Evolutionary conservation across 1,284 basidiomycete genomes (phyloP), one percentile per base, ranked within the genome.

Genomic region (Lignosus rhinocerotis): DNA sequence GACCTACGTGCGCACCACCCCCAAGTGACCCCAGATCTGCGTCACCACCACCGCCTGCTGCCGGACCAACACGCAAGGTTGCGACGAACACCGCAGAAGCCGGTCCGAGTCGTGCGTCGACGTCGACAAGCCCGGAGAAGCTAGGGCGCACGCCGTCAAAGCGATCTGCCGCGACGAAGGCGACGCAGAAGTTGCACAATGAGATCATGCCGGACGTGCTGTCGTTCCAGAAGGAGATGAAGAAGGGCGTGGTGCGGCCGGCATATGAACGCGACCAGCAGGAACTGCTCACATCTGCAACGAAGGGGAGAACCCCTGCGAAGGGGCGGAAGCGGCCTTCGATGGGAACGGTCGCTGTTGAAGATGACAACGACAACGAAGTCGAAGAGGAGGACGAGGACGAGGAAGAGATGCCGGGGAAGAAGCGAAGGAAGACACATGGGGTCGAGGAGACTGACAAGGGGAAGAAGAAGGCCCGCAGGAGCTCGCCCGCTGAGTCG

Each of bases 121-220:
- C 58, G 14, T 59, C 53, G 30, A 51, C 61, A 44, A 60, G 64
- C 46, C 59, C 62, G 25, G 43, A 55, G 31, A 61, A 64, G 51
- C 10, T 56, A 43, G 46, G 38, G 36, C 61, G 71, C 12, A 65
- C 66, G 53, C 66, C 72, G 33, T 74, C 76, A 19, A 78, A 75
- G 65, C 78, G 87, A 31, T 78, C 75, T 19, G 92, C 92, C 9
- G 90, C 92, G 0, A 78, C 79, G 14, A 84, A 80, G 64, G 92
- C 91, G 2, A 79, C 76, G 3, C 76, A 82, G 62, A 80, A 76
- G 63, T 72, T 94, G 43, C 81, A 80, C 38, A 81, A 89, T 12
- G 81, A 80, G 61, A 76, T 92, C 59, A 92, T 93, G 85, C 87
- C 90, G 0, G 92, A 94, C 66, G 77, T 92, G 10, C 65, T 85